Conservation (phyloP, 805 yeast genomes). For the Jamesozyma gamospora region DNA sequence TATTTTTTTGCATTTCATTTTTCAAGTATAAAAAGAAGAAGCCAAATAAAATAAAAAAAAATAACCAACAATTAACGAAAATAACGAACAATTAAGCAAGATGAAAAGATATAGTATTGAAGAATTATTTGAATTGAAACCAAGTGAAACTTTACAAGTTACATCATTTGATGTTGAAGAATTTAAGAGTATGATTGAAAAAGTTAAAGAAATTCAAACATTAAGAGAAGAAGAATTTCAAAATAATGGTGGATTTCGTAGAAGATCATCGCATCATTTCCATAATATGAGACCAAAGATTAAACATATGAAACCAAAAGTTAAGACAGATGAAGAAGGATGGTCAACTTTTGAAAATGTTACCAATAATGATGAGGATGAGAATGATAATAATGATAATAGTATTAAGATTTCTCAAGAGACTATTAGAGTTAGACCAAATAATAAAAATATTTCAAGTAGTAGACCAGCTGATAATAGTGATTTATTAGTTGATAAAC, state of each 20-base stretch:
- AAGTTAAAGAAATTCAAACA: conserved; percentile 43
- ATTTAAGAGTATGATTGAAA: conserved; percentile 56
- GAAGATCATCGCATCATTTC: conserved; percentile 55
- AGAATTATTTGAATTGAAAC: conserved; percentile 50
- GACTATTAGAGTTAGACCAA: conserved; percentile 52
- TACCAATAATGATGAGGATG: conserved; percentile 13
- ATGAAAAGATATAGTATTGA: conserved; percentile 49
- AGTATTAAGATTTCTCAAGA: conserved; percentile 30
- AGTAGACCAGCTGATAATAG: conserved; percentile 65
- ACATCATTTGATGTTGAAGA: conserved; percentile 49
- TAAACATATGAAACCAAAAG: conserved; percentile 44
- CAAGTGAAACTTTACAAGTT: conserved; percentile 48
- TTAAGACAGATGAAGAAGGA: conserved; percentile 63
- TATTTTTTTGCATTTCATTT: too few relatives aligned
- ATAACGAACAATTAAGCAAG: not conserved
- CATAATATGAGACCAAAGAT: conserved; percentile 40
- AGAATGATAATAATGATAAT: conserved; percentile 25
- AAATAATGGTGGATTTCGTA: conserved; percentile 34
- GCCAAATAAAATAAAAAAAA: conserved; percentile 1
- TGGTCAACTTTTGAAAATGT: conserved; percentile 64
- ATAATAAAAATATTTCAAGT: conserved; percentile 64
- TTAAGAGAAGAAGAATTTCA: conserved; percentile 28
- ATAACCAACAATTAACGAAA: not conserved
- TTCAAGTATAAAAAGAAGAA: too few relatives aligned
- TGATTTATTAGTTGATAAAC: conserved; percentile 61